Evolutionary conservation across 73 alveolate genomes (phyloP).

Genomic region (Paramecium tetraurelia): DNA sequence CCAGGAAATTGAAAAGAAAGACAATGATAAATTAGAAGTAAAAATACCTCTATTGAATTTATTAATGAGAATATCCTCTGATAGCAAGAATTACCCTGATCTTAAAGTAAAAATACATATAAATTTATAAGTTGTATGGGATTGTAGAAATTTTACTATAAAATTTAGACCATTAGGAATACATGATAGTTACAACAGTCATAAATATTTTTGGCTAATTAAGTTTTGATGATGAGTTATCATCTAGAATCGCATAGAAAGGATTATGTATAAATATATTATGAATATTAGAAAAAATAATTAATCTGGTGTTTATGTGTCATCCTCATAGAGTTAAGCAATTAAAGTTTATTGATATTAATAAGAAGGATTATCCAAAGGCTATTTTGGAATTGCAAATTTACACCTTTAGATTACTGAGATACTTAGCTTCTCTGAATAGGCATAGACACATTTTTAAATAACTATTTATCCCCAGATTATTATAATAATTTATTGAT

Average conservation of each 20-base stretch:
- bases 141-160: neutral
- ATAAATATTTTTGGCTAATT: neutral
- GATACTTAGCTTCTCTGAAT: conserved; percentile 62
- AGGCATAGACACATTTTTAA: conserved; percentile 67
- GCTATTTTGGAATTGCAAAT: neutral
- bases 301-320: neutral
- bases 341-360: neutral
- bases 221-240: neutral
- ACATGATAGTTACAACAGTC: neutral
- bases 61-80: neutral
- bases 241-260: neutral
- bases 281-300: neutral
- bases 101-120: neutral
- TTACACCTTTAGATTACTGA: neutral
- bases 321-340: neutral
- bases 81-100: conserved; percentile 16
- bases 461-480: conserved; percentile 71
- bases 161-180: neutral
- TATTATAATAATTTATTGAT: conserved; percentile 83
- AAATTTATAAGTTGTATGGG: neutral
- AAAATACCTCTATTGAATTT: conserved; percentile 43
- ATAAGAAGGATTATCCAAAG: neutral
- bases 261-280: neutral
- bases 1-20: conserved; percentile 26
- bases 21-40: conserved; percentile 2